These are phyloP conservation scores for Penicillium simplicissimum DNA, from an alignment of 495 filamentous ascomycete species.

Conservation along the genomic window DNA sequence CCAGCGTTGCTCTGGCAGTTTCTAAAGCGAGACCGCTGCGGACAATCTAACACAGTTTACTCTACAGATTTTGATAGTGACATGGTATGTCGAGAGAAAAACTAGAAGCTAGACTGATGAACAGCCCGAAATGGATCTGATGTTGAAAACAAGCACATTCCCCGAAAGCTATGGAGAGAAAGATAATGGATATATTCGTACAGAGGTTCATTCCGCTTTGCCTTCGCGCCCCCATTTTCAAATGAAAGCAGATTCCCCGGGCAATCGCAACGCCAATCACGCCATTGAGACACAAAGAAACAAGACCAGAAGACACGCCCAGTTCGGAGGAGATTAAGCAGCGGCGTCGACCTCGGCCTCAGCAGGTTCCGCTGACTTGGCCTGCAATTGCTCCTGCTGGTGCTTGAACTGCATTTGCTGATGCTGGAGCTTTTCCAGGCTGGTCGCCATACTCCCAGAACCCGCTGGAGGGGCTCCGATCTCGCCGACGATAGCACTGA, in stretches of 20 bases:
- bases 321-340: background rate
- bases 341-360: conserved; percentile 18
- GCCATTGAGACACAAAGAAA: background rate
- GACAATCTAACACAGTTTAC: no score
- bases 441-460: conserved; percentile 23
- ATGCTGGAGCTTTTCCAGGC: conserved; percentile 30
- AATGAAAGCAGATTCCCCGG: conserved; percentile 7
- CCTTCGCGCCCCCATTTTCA: conserved; percentile 5
- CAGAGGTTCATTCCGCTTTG: conserved; percentile 15
- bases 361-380: conserved; percentile 16
- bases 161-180: background rate
- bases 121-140: background rate
- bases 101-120: background rate
- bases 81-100: conserved; percentile 1
- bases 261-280: conserved; percentile 14
- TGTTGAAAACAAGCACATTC: background rate
- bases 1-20: no score
- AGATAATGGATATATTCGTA: conserved; percentile 26
- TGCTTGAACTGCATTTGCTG: conserved; percentile 28
- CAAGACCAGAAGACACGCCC: background rate
- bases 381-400: conserved; percentile 28
- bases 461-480: conserved; percentile 17
- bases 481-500: conserved; percentile 36
- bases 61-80: conserved; percentile 14
- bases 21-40: no score